These are phyloP conservation scores for Delonix regia DNA, from an alignment of 306 rosid species.

Conservation along the genomic window DNA sequence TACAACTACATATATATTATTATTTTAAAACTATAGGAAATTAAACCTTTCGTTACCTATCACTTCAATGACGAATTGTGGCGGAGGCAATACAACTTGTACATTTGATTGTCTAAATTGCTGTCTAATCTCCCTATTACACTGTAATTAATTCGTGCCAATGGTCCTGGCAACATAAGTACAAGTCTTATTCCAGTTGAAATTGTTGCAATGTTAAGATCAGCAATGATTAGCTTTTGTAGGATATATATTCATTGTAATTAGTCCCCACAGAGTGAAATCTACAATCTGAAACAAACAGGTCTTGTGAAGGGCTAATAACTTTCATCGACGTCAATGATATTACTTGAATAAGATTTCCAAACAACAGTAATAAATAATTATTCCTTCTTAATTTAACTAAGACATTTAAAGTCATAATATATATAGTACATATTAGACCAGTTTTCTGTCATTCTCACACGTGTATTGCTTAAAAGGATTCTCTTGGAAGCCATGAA, in stretches of 20 bases:
- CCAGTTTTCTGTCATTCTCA: slow-evolving; percentile 37
- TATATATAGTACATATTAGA: too few species aligned
- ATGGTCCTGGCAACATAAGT: slow-evolving; percentile 28
- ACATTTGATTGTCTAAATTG: background rate
- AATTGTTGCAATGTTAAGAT: slow-evolving; percentile 28
- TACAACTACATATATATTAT: background rate
- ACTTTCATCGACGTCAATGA: slow-evolving; percentile 26
- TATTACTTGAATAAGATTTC: slow-evolving; percentile 35
- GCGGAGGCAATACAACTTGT: background rate
- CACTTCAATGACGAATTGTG: background rate
- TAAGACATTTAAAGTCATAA: too few species aligned
- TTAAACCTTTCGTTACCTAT: background rate
- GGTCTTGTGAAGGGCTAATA: slow-evolving; percentile 14
- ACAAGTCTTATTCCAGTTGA: slow-evolving; percentile 35
- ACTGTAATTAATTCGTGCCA: slow-evolving; percentile 2
- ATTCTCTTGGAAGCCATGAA: slow-evolving; percentile 21
- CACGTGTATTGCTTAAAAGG: background rate
- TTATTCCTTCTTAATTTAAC: slow-evolving; percentile 41
- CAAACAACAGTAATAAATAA: slow-evolving; percentile 21
- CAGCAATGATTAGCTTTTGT: slow-evolving; percentile 30
- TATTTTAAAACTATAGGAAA: background rate
- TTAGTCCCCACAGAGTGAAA: background rate
- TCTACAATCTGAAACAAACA: background rate
- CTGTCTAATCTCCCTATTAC: background rate
- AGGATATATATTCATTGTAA: background rate